Evolutionary conservation across 2,329 filamentous ascomycete species (phyloP).

Genomic region (Apiospora rasikravindrae): DNA sequence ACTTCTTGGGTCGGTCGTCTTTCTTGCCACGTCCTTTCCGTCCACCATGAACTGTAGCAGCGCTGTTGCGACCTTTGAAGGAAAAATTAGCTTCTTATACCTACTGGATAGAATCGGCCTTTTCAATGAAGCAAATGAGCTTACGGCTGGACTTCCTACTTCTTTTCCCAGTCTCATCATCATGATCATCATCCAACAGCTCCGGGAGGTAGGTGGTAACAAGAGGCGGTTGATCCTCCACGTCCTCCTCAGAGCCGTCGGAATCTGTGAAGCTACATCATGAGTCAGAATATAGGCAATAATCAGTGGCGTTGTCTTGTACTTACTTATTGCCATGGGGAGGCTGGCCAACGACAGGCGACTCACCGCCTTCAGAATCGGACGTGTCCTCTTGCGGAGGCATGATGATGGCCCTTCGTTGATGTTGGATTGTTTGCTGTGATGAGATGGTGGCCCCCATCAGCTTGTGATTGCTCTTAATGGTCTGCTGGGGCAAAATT

Average conservation of each 20-base stretch:
- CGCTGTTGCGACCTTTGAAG: not conserved
- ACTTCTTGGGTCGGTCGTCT: not conserved
- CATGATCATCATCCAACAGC: not conserved
- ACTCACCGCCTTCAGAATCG: not conserved
- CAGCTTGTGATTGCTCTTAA: not conserved
- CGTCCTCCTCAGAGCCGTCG: not conserved
- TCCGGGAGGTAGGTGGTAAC: not conserved
- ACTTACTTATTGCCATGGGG: not conserved
- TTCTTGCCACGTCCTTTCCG: not conserved
- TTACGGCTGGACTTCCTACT: not conserved
- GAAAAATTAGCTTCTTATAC: not conserved
- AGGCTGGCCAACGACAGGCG: not conserved
- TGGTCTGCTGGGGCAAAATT: no score
- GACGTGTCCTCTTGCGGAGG: not conserved
- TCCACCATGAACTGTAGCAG: not conserved
- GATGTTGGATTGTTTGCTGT: not conserved
- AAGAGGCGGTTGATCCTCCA: not conserved
- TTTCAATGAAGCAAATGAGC: not conserved
- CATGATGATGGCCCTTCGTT: not conserved
- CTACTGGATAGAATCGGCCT: not conserved
- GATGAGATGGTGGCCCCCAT: not conserved
- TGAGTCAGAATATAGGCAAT: no score
- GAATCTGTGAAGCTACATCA: no score
- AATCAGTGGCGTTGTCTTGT: no score
- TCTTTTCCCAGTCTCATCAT: not conserved